Evolutionary conservation across 2,329 filamentous ascomycete species (phyloP).

Genomic region (Hortaea werneckii): DNA sequence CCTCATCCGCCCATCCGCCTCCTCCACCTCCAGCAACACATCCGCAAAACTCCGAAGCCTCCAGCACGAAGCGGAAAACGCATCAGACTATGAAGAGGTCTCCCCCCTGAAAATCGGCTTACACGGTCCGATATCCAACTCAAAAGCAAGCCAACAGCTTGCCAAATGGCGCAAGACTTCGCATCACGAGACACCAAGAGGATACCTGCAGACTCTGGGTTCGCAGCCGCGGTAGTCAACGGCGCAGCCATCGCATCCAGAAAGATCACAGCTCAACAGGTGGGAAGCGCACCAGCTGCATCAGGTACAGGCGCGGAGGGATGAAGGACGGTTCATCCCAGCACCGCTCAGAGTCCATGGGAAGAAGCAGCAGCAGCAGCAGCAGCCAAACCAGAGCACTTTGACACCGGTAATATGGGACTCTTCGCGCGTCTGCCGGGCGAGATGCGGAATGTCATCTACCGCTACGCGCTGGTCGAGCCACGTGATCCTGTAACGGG

Average conservation of each 20-base stretch:
- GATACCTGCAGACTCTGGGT: neutral
- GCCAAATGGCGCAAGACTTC: constrained; percentile 1
- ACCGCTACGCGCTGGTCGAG: constrained; percentile 12
- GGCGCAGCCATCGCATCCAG: neutral
- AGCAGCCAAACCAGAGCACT: neutral
- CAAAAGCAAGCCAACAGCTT: neutral
- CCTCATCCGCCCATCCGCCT: too few species aligned
- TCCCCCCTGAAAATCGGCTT: neutral
- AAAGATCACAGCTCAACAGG: constrained; percentile 3
- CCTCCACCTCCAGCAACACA: too few species aligned
- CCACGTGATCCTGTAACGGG: neutral
- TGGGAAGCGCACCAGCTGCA: constrained; percentile 6
- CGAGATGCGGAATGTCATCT: constrained; percentile 18
- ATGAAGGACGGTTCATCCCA: neutral
- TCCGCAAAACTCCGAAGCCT: neutral
- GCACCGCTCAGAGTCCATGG: neutral
- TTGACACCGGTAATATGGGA: constrained; percentile 11
- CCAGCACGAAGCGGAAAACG: constrained; percentile 3
- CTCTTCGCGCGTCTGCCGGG: constrained; percentile 16
- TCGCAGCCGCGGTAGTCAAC: constrained; percentile 1
- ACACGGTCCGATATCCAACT: neutral
- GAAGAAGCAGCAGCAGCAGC: neutral
- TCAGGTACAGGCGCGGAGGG: neutral
- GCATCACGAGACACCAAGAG: neutral
- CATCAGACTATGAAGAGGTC: neutral